Evolutionary conservation across 2,329 filamentous ascomycete species (phyloP).

Genomic region (Fusarium anthophilum): DNA sequence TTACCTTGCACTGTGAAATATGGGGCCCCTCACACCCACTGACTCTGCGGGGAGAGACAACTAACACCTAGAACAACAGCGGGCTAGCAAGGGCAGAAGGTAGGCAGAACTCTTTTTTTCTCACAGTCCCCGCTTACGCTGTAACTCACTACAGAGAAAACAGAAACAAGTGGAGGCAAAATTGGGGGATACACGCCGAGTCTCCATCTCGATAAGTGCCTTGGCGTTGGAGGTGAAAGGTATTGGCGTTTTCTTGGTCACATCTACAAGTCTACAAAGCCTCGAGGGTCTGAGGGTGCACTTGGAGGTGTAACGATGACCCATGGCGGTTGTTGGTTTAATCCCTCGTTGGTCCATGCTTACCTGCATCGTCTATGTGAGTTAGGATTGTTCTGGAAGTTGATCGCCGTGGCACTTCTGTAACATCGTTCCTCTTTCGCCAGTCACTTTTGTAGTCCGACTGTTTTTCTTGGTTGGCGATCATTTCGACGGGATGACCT

Average conservation of each 20-base stretch:
- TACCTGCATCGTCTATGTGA: neutral
- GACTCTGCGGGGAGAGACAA: neutral
- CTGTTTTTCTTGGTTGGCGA: neutral
- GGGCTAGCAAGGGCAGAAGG: neutral
- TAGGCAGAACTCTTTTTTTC: neutral
- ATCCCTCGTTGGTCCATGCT: slow-evolving; percentile 29
- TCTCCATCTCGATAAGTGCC: neutral
- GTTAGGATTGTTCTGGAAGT: neutral
- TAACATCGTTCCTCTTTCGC: neutral
- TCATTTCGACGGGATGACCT: slow-evolving; percentile 22
- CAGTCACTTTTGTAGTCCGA: neutral
- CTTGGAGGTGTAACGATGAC: neutral
- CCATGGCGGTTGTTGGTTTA: neutral
- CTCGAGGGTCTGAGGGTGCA: neutral
- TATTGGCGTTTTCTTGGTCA: neutral
- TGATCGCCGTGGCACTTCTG: slow-evolving; percentile 32
- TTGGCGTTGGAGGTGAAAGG: slow-evolving; percentile 12
- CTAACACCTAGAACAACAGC: neutral
- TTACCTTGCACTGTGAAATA: slow-evolving; percentile 27
- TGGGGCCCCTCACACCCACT: neutral
- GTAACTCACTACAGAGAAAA: neutral
- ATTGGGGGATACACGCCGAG: slow-evolving; percentile 2
- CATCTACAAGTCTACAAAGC: neutral
- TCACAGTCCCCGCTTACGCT: neutral
- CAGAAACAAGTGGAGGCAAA: neutral